phyloP scores from a whole-genome alignment of 805 yeast genomes.

The Tetrapisispora pingtungensis region DNA sequence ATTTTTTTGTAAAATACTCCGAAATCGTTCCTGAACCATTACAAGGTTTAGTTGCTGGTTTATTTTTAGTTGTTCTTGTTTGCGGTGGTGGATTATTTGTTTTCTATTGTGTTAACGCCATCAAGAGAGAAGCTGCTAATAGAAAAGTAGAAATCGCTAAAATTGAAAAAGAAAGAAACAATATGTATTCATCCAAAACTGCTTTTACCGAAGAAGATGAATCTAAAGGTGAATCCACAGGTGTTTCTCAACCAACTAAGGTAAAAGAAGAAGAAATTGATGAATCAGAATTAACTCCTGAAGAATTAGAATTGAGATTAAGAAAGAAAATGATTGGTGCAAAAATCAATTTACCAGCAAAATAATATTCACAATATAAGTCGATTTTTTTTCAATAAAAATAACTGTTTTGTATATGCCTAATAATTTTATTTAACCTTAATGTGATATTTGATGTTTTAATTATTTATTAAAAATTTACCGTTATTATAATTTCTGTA shows the following conservation, averaged over 20 bases:
- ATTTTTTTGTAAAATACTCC: neutral
- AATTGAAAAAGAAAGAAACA: neutral
- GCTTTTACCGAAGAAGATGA: neutral
- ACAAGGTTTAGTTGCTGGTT: constrained; percentile 1
- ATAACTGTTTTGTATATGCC: no score
- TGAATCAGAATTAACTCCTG: neutral
- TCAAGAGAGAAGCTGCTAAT: neutral
- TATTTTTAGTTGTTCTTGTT: neutral
- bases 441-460: no score
- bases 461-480: no score
- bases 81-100: neutral
- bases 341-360: neutral
- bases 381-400: no score
- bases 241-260: neutral
- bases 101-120: neutral
- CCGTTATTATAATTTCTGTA: no score
- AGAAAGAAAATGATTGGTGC: constrained; percentile 2
- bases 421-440: no score
- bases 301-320: constrained; percentile 1
- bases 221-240: neutral
- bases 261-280: neutral
- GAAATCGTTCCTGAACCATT: neutral
- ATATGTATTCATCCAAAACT: neutral
- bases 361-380: no score
- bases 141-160: neutral